These are phyloP conservation scores for Aureobasidium melanogenum DNA, from an alignment of 2,329 filamentous ascomycete genomes.

Conservation along the genomic window DNA sequence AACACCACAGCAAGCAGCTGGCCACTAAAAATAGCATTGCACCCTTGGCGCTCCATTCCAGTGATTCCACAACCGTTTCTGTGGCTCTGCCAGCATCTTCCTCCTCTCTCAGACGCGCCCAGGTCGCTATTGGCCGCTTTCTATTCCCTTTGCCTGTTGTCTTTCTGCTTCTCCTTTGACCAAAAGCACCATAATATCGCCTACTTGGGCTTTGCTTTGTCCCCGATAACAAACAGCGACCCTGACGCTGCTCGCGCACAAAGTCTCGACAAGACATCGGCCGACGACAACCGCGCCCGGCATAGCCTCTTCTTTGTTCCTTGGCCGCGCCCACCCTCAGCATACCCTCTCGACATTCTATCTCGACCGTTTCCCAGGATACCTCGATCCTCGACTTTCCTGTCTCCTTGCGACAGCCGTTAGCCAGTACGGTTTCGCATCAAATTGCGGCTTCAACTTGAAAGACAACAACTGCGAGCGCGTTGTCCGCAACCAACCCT, in stretches of 20 bases:
- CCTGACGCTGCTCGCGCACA: slow-evolving; percentile 4
- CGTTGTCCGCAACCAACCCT: neutral
- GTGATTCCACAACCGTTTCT: slow-evolving; percentile 1
- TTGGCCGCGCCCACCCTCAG: neutral
- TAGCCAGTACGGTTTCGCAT: slow-evolving; percentile 7
- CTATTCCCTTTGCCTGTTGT: neutral
- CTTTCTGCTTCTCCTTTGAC: neutral
- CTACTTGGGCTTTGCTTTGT: neutral
- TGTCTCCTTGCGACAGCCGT: neutral
- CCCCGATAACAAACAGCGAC: neutral
- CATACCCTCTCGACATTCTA: neutral
- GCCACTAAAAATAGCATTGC: neutral
- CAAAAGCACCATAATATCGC: neutral
- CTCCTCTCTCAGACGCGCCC: slow-evolving; percentile 3
- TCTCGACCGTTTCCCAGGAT: neutral
- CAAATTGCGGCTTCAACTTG: neutral
- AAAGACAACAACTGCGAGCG: slow-evolving; percentile 2
- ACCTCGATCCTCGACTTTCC: neutral
- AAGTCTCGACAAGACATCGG: neutral
- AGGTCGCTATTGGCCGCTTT: neutral
- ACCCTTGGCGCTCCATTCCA: slow-evolving; percentile 7
- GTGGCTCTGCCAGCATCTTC: slow-evolving; percentile 1
- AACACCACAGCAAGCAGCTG: neutral
- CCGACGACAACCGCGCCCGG: neutral
- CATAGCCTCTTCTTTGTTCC: slow-evolving; percentile 7